phyloP scores from a whole-genome alignment of 2,329 filamentous ascomycete genomes.

The Chalaropsis thielavioides region DNA sequence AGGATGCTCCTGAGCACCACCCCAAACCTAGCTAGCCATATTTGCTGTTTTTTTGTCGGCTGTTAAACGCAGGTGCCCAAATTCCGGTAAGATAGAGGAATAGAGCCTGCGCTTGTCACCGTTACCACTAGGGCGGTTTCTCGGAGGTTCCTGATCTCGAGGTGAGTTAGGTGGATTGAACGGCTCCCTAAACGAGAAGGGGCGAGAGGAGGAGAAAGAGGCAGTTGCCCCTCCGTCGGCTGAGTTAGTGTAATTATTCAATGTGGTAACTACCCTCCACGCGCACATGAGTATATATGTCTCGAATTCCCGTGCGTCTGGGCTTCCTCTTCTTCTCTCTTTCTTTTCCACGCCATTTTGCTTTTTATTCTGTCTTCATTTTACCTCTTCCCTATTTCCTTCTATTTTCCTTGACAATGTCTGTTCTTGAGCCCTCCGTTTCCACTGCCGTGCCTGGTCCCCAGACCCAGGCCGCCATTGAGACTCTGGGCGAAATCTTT shows the following conservation, averaged over 20 bases:
- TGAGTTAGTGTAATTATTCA: not conserved
- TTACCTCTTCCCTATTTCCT: not conserved
- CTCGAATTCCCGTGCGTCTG: not conserved
- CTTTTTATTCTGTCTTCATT: not conserved
- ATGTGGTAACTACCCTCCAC: not conserved
- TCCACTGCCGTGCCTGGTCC: slow-evolving; percentile 29
- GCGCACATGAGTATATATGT: not conserved
- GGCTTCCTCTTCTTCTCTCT: not conserved
- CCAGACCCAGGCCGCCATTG: slow-evolving; percentile 27
- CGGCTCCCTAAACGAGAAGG: not conserved
- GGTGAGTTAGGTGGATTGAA: not conserved
- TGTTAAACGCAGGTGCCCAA: not conserved
- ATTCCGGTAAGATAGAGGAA: not conserved
- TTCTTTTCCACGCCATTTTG: not conserved
- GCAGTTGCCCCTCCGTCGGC: not conserved
- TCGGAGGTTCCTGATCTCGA: not conserved
- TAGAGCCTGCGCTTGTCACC: not conserved
- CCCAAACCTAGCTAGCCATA: not conserved
- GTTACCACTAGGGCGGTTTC: not conserved
- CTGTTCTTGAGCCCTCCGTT: slow-evolving; percentile 24
- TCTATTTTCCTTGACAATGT: slow-evolving; percentile 12
- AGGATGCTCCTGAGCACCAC: too few relatives aligned
- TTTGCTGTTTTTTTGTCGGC: not conserved
- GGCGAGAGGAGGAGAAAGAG: not conserved
- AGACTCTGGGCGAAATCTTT: slow-evolving; percentile 35